phyloP scores from a whole-genome alignment of 1,284 basidiomycete genomes.

The Papiliotrema laurentii region DNA sequence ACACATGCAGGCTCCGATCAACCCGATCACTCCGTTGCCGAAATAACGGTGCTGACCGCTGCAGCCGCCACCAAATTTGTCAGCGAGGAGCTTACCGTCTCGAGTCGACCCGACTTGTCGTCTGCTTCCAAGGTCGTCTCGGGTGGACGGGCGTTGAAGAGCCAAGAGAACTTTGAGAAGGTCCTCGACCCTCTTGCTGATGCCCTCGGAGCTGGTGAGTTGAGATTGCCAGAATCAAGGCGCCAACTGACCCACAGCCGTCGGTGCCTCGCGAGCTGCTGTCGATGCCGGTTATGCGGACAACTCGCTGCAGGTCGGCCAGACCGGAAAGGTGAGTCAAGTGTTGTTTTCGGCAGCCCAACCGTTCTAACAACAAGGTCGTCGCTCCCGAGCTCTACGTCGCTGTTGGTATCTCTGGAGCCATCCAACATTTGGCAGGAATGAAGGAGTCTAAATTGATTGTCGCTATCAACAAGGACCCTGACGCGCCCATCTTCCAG shows the following conservation, averaged over 20 bases:
- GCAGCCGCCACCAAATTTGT: conserved; percentile 66
- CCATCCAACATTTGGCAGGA: conserved; percentile 97
- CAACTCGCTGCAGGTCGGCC: conserved; percentile 96
- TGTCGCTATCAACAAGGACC: conserved; percentile 98
- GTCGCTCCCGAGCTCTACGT: conserved; percentile 94
- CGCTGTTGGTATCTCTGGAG: conserved; percentile 94
- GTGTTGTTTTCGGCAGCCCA: neutral
- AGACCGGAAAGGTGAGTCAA: conserved; percentile 77
- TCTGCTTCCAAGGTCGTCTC: conserved; percentile 86
- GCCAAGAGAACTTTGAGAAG: conserved; percentile 82
- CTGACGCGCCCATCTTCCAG: conserved; percentile 99
- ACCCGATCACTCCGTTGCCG: neutral
- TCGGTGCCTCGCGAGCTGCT: conserved; percentile 94
- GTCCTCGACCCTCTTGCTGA: conserved; percentile 92
- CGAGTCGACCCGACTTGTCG: conserved; percentile 88
- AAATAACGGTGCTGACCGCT: conserved; percentile 2
- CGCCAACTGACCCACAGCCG: conserved; percentile 53
- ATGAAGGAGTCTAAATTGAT: conserved; percentile 99
- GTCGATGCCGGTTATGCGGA: conserved; percentile 98
- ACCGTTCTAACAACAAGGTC: conserved; percentile 47
- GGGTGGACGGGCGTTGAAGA: conserved; percentile 93
- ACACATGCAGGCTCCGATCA: no score
- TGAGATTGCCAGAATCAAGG: neutral
- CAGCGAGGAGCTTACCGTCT: conserved; percentile 80
- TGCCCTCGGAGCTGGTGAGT: conserved; percentile 67